A percentile compares a stretch with the other conserved stretches of the same genome.
Conservation (phyloP, 768 basidiomycete genomes). For the Amanita polypyramis region DNA sequence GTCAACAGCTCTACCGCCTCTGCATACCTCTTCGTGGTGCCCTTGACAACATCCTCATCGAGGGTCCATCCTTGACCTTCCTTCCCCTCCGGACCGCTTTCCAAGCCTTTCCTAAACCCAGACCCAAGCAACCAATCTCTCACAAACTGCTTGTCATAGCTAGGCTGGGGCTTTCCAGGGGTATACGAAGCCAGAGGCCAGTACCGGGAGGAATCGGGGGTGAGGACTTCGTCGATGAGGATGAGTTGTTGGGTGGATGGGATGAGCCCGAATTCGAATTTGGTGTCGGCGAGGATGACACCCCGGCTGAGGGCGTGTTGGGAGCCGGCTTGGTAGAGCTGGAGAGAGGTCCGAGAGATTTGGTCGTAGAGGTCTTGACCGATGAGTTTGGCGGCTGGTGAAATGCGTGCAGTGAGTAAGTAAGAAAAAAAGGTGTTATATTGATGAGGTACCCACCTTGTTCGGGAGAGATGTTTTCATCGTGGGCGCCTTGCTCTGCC, state of each 20-base stretch:
- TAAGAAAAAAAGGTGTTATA: constrained; percentile 8
- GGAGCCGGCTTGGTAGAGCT: constrained; percentile 67
- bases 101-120: constrained; percentile 74
- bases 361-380: constrained; percentile 53
- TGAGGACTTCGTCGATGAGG: constrained; percentile 93
- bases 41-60: constrained; percentile 61
- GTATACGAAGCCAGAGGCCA: constrained; percentile 77
- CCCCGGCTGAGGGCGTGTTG: constrained; percentile 63
- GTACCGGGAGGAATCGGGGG: constrained; percentile 95
- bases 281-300: constrained; percentile 94
- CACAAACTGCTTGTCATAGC: constrained; percentile 96
- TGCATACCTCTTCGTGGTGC: constrained; percentile 69
- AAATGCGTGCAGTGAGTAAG: neutral
- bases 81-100: constrained; percentile 56
- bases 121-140: constrained; percentile 75
- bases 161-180: constrained; percentile 69
- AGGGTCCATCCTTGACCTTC: constrained; percentile 72
- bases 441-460: constrained; percentile 42
- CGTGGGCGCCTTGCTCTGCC: constrained; percentile 87
- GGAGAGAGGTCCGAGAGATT: constrained; percentile 50
- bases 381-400: constrained; percentile 58
- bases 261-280: constrained; percentile 94
- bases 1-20: constrained; percentile 62
- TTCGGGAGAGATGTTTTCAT: constrained; percentile 90
- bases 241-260: constrained; percentile 40